Conservation (phyloP, 140 eudicot genomes). For the Cichorium intybus region DNA sequence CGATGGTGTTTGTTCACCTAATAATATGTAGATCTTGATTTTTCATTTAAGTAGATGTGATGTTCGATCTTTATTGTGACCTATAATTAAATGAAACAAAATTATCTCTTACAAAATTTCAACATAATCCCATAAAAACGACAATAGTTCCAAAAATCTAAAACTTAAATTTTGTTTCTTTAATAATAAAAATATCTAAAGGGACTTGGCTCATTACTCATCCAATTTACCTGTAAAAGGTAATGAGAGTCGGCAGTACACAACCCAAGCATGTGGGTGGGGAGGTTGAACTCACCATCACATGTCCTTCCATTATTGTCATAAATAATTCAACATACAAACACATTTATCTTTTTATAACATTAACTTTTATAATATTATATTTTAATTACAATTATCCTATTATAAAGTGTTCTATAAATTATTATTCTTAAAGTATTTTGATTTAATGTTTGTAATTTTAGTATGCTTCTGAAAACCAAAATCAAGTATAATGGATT, state of each 20-base stretch:
- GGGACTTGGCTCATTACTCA: background rate
- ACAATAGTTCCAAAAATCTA: background rate
- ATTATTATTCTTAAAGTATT: background rate
- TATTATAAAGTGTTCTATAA: background rate
- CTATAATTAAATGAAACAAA: background rate
- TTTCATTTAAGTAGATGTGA: background rate
- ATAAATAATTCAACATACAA: slow-evolving; percentile 23
- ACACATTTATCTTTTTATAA: background rate
- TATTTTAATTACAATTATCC: background rate
- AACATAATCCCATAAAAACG: background rate
- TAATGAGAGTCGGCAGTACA: slow-evolving; percentile 12
- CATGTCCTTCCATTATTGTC: slow-evolving; percentile 37
- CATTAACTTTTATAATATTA: slow-evolving; percentile 1
- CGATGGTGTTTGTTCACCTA: background rate
- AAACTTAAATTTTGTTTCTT: background rate
- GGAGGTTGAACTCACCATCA: slow-evolving; percentile 22
- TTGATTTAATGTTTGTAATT: background rate
- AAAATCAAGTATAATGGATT: too few species aligned
- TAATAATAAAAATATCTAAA: background rate
- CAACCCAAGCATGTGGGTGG: slow-evolving; percentile 27
- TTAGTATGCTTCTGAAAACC: too few species aligned
- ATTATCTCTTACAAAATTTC: background rate
- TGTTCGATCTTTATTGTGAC: background rate
- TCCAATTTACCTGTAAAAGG: background rate
- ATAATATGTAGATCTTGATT: background rate